A percentile compares a stretch with the other conserved stretches of the same genome.
Evolutionary conservation across 2,329 filamentous ascomycete species (phyloP).

Genomic region (Talaromyces sp.): DNA sequence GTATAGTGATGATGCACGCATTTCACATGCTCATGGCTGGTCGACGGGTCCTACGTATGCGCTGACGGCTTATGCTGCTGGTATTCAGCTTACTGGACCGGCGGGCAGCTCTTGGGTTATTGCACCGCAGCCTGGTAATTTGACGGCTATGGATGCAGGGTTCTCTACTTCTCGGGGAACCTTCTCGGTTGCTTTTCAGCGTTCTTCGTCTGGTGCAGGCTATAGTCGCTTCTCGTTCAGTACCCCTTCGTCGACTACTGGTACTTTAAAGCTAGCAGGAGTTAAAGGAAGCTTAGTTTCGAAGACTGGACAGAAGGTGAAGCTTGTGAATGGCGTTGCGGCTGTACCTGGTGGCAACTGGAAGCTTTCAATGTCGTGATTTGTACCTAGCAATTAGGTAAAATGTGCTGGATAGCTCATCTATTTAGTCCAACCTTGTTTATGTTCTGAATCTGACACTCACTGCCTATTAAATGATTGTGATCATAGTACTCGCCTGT

Average conservation of each 20-base stretch:
- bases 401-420: background rate
- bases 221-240: constrained; percentile 3
- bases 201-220: constrained; percentile 3
- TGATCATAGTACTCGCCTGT: too few species aligned
- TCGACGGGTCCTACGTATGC: constrained; percentile 52
- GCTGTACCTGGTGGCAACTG: constrained; percentile 12
- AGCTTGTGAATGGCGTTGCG: constrained; percentile 12
- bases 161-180: background rate
- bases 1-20: constrained; percentile 52
- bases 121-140: constrained; percentile 7
- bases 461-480: too few species aligned
- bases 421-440: background rate
- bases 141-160: constrained; percentile 6
- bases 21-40: constrained; percentile 57
- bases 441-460: background rate
- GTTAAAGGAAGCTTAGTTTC: constrained; percentile 10
- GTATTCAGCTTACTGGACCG: constrained; percentile 42
- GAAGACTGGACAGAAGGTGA: constrained; percentile 1
- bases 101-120: constrained; percentile 28
- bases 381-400: too few species aligned
- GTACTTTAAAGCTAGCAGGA: constrained; percentile 11
- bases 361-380: background rate
- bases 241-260: constrained; percentile 3
- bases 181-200: constrained; percentile 4
- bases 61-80: constrained; percentile 47